Conservation (phyloP, 2,329 filamentous ascomycete genomes). For the Colletotrichum aenigma region DNA sequence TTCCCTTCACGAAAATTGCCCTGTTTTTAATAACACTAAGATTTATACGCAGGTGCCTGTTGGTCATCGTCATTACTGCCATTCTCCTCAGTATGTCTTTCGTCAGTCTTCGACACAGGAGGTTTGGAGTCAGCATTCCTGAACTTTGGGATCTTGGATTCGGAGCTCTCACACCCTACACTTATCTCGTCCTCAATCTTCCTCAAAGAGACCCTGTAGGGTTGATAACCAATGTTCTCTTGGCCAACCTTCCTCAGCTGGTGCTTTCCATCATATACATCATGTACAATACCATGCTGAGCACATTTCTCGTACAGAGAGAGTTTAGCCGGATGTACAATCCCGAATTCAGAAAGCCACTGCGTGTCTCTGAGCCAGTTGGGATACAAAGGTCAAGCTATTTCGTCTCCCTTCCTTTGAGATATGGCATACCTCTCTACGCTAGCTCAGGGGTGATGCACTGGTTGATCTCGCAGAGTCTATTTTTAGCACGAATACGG, state of each 20-base stretch:
- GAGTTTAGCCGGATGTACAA: conserved; percentile 49
- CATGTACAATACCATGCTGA: conserved; percentile 47
- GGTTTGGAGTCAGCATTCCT: conserved; percentile 20
- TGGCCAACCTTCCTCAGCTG: conserved; percentile 52
- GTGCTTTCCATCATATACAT: conserved; percentile 51
- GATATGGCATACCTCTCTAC: conserved; percentile 45
- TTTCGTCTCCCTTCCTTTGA: conserved; percentile 48
- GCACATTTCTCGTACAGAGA: conserved; percentile 44
- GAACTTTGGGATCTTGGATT: conserved; percentile 32
- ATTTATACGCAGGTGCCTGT: not conserved
- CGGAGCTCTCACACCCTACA: conserved; percentile 28
- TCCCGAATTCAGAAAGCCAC: conserved; percentile 30
- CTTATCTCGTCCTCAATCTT: conserved; percentile 28
- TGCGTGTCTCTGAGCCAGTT: conserved; percentile 45
- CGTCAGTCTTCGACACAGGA: conserved; percentile 17
- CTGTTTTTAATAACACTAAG: not conserved
- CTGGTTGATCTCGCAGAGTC: conserved; percentile 52
- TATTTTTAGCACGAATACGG: conserved; percentile 45
- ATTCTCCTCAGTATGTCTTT: conserved; percentile 16
- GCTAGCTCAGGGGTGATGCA: conserved; percentile 41
- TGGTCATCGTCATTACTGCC: not conserved
- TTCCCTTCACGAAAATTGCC: not conserved
- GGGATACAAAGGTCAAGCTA: conserved; percentile 46
- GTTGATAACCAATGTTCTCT: conserved; percentile 35
- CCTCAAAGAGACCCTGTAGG: conserved; percentile 29